These are phyloP conservation scores for Rutstroemia sp. DNA, from an alignment of 2,329 filamentous ascomycete species.

Conservation along the genomic window DNA sequence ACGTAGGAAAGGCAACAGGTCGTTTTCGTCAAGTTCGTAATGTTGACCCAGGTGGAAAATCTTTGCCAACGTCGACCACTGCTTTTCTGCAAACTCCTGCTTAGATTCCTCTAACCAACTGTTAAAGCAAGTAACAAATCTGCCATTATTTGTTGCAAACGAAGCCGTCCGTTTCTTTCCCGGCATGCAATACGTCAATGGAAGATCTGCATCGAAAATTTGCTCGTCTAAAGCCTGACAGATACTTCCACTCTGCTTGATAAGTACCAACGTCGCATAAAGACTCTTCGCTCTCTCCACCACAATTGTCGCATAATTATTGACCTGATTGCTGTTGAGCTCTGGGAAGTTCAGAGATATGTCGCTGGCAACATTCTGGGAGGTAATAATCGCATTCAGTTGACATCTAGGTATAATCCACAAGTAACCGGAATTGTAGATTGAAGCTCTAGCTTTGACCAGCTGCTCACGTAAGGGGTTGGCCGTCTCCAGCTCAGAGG, in stretches of 20 bases:
- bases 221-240: constrained; percentile 8
- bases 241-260: constrained; percentile 12
- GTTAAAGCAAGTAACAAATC: constrained; percentile 6
- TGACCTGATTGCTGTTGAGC: no score
- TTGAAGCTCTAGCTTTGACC: no score
- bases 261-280: constrained; percentile 14
- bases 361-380: no score
- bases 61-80: constrained; percentile 19
- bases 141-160: not conserved
- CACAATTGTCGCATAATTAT: not conserved
- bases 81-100: constrained; percentile 12
- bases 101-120: constrained; percentile 11
- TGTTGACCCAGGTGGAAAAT: constrained; percentile 10
- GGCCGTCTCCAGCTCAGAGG: no score
- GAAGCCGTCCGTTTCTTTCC: not conserved
- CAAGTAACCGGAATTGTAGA: no score
- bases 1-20: constrained; percentile 15
- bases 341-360: no score
- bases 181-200: constrained; percentile 5
- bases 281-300: constrained; percentile 4
- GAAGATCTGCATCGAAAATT: constrained; percentile 14
- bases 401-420: no score
- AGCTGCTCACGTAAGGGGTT: no score
- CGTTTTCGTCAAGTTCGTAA: constrained; percentile 11
- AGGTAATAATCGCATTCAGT: no score